Base-by-base conservation (phyloP, 495 filamentous ascomycete genomes). In the Aspergillus cavernicola region DNA sequence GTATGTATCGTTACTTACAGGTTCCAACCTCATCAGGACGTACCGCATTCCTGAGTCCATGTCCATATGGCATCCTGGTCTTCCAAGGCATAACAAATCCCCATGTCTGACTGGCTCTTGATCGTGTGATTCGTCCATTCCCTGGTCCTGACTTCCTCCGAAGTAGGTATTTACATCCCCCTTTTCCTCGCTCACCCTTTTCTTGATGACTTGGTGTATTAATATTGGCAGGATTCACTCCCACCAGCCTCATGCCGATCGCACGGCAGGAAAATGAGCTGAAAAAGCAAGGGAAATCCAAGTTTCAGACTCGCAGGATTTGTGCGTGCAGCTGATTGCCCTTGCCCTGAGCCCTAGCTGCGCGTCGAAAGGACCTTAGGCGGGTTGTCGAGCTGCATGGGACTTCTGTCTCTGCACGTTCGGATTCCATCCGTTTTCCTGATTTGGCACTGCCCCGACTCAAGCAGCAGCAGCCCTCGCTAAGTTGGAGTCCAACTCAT, bases 301-400 rank as follows among this genome's bases (percentile, higher is more conserved):
- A 5, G 12, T 33, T 22, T 19, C 28, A 32, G n/a, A 20, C 24
- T 19, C 16, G 16, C 12, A 24, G 15, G 7, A 15, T 50, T 50
- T 61, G 59, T 61, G 55, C 37, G 58, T 31, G 26, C 42, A 43
- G 47, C 32, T 11, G n/a, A 22, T 22, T 43, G 54, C 60, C 56
- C 56, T 62, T 62, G 37, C 60, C 56, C 60, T 62, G 56, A 59
- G 60, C 60, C 60, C 60, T 62, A 62, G 29, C 16, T 22, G 20
- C 24, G 38, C 38, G 18, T 38, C 36, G 4, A 38, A 40, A 40
- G 18, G 18, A 40, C 15, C 39, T 28, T 42, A 26, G 23, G 11
- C 36, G 37, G 48, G 15, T 51, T 31, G 28, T 40, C 37, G 18
- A 33, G 50, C 20, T 51, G 49, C 49, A 52, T 33, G 49, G 49